phyloP scores from a whole-genome alignment of 208 protist species.

The Wallacemonas rigidus region DNA sequence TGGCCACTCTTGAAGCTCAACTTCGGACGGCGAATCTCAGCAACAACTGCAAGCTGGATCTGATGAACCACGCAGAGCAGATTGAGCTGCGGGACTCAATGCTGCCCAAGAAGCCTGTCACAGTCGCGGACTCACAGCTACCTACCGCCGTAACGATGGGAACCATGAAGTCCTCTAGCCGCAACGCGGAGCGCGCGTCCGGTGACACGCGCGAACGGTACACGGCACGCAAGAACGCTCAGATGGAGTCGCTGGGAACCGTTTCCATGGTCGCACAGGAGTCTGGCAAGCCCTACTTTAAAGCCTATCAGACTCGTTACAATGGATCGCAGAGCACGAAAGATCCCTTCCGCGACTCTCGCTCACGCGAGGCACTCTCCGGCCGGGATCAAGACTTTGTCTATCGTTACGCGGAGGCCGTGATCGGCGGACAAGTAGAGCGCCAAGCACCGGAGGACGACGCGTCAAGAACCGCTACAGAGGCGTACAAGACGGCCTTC shows the following conservation, averaged over 20 bases:
- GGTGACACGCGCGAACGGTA: slow-evolving; percentile 20
- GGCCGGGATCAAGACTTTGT: slow-evolving; percentile 83
- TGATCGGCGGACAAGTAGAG: slow-evolving; percentile 40
- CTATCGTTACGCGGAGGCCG: slow-evolving; percentile 73
- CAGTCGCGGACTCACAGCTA: slow-evolving; percentile 44
- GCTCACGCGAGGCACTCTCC: slow-evolving; percentile 49
- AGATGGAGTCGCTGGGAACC: slow-evolving; percentile 29
- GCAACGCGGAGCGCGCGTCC: slow-evolving; percentile 12
- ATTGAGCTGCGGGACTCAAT: slow-evolving; percentile 50
- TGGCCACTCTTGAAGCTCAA: slow-evolving; percentile 69
- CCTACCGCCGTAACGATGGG: slow-evolving; percentile 47
- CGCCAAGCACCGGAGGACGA: slow-evolving; percentile 32
- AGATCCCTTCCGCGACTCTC: slow-evolving; percentile 62
- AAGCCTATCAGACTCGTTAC: slow-evolving; percentile 49
- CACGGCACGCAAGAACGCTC: slow-evolving; percentile 24
- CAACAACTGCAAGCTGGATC: slow-evolving; percentile 65
- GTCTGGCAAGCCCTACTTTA: slow-evolving; percentile 50
- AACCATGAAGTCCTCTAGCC: slow-evolving; percentile 31
- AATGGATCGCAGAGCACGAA: slow-evolving; percentile 19
- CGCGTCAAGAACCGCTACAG: slow-evolving; percentile 37
- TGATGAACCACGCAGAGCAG: slow-evolving; percentile 66
- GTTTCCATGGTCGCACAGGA: slow-evolving; percentile 10
- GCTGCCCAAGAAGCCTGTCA: slow-evolving; percentile 61
- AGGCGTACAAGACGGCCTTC: slow-evolving; percentile 82
- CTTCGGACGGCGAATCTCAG: slow-evolving; percentile 64